Evolutionary conservation across 345 rosid genomes (phyloP).

Genomic region (Isatis tinctoria): DNA sequence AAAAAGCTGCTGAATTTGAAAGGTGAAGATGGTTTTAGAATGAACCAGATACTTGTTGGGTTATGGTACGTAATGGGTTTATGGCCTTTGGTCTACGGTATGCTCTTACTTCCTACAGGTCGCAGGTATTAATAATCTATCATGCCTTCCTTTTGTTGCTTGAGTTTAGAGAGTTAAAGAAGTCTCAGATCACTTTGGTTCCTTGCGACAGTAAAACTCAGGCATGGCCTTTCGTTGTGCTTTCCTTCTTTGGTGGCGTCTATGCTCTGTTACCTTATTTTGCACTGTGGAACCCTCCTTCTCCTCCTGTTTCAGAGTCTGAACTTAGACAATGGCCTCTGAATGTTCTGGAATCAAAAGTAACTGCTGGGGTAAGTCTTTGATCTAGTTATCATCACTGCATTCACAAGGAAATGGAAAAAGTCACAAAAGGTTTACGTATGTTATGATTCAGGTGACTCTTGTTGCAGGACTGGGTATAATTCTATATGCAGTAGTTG

Average conservation of each 20-base stretch:
- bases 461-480: constrained; percentile 66
- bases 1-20: constrained; percentile 72
- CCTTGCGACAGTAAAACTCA: constrained; percentile 41
- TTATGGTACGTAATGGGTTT: constrained; percentile 86
- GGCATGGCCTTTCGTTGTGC: constrained; percentile 70
- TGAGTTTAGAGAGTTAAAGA: not conserved
- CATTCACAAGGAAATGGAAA: no score
- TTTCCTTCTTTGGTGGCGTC: constrained; percentile 65
- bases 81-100: constrained; percentile 78
- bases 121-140: constrained; percentile 47
- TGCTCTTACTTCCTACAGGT: constrained; percentile 79
- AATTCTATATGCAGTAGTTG: constrained; percentile 48
- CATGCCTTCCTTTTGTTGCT: not conserved
- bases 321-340: constrained; percentile 75
- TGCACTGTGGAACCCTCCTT: constrained; percentile 85
- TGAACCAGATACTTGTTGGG: constrained; percentile 80
- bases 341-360: constrained; percentile 72
- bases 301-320: constrained; percentile 63
- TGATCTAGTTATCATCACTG: no score
- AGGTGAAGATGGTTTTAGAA: constrained; percentile 79
- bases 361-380: constrained; percentile 61
- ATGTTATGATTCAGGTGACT: constrained; percentile 41
- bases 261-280: constrained; percentile 89
- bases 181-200: not conserved
- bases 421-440: no score